Percentiles rank a stretch among this genome's conserved stretches.
Conservation (phyloP, 2,329 filamentous ascomycete species). For the Monosporascus sp. region DNA sequence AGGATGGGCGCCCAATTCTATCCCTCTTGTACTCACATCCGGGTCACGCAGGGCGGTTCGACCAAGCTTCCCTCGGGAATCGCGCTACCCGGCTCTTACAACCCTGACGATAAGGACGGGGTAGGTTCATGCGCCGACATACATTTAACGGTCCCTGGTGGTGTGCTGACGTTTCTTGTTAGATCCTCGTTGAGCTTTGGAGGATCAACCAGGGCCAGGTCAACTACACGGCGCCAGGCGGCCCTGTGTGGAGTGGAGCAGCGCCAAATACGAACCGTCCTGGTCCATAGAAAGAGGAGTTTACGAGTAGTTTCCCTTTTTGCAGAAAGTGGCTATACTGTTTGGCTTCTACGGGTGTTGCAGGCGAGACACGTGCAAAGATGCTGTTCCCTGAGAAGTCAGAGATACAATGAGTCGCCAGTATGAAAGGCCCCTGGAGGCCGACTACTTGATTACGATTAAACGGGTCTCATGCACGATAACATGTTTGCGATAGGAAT, state of each 20-base stretch:
- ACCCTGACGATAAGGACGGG: constrained; percentile 9
- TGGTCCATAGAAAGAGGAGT: neutral
- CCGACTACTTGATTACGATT: no score
- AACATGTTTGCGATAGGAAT: no score
- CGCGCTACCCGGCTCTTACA: constrained; percentile 13
- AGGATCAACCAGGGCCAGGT: neutral
- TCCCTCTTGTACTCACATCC: constrained; percentile 32
- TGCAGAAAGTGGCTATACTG: no score
- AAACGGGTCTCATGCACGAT: no score
- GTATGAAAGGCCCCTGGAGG: no score
- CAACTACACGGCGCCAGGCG: neutral
- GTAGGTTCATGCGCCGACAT: neutral
- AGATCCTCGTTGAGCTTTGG: neutral
- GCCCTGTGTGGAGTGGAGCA: neutral
- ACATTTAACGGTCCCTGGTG: no score
- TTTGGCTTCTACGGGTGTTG: no score
- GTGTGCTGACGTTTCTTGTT: neutral
- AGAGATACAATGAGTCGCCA: no score
- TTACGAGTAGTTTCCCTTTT: no score
- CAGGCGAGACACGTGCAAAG: no score
- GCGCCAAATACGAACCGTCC: neutral
- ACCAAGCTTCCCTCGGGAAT: constrained; percentile 9
- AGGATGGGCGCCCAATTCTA: constrained; percentile 39
- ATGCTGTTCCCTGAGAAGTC: no score
- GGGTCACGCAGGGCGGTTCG: constrained; percentile 10